Evolutionary conservation across 805 yeast genomes (phyloP), one percentile per base, ranked within the genome.

Genomic region (Nakazawaea wickerhamii): DNA sequence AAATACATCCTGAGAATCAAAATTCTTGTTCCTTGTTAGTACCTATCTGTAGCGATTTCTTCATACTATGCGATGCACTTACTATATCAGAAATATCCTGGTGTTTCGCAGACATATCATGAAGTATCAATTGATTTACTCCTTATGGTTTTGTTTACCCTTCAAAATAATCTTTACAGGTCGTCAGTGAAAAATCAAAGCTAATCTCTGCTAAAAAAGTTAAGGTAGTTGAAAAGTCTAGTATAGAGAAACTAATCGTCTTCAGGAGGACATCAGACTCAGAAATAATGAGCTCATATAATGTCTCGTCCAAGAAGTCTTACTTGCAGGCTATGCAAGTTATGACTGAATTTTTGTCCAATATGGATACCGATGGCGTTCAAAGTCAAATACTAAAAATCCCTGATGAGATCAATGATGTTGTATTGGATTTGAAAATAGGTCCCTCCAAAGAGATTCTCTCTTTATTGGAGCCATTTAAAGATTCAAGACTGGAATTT

Each of bases 271-370:
- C 35, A 11, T 11, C 7, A 7, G 18, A 17, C 17, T 22, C 4
- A 4, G n/a, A 3, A 15, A 30, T 13, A 5, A 75, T 75, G 79
- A 64, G 77, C 2, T 64, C 73, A 5, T 77, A 76, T 49, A 71
- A 74, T 36, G 83, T 71, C 7, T 65, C 74, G 11, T 82, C 90
- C 1, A 82, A 90, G 8, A 74, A 77, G 59, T 83, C 93, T 18
- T 84, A 76, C 59, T 77, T 84, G 84, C 75, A 75, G 55, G 91
- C 93, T 15, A 82, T 84, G 88, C 75, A 72, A 57, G 73, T 79
- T 2, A 76, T 84, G 81, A 65, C 75, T n/a, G 77, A 73, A 5
- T 58, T 70, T 0, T 55, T 79, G 44, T 56, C 60, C 3, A 46
- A 54, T 1, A 51, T 75, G 13, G 52, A 58, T 1, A 44, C 14